Percentiles rank a stretch among this genome's conserved stretches.
Evolutionary conservation across 2,329 filamentous ascomycete species (phyloP).

Genomic region (Pseudogymnoascus sp.): DNA sequence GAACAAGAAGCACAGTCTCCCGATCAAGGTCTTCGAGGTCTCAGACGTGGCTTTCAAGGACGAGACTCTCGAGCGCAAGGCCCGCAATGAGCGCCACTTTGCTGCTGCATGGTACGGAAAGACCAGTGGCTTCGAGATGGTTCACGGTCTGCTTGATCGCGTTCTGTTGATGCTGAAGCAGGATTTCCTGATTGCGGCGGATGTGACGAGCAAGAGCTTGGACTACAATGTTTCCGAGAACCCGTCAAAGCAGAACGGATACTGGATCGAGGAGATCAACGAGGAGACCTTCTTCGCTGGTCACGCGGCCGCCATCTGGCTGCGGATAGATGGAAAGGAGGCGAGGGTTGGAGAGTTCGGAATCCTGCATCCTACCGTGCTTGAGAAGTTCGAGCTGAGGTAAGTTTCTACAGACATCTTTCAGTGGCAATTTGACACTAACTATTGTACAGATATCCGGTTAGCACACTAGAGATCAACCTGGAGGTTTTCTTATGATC

Average conservation of each 20-base stretch:
- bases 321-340: conserved; percentile 67
- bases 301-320: conserved; percentile 76
- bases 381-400: conserved; percentile 89
- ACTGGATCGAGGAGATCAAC: conserved; percentile 91
- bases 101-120: conserved; percentile 95
- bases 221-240: conserved; percentile 48
- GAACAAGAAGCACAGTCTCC: conserved; percentile 81
- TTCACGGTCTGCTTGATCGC: conserved; percentile 88
- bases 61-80: conserved; percentile 69
- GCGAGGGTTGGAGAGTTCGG: conserved; percentile 81
- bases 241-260: conserved; percentile 58
- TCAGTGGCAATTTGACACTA: conserved; percentile 10
- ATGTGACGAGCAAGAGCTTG: conserved; percentile 43
- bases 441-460: conserved; percentile 59
- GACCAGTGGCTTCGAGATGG: conserved; percentile 87
- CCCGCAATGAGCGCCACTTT: conserved; percentile 88
- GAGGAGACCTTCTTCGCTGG: conserved; percentile 88
- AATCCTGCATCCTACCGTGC: conserved; percentile 83
- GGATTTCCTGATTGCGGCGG: conserved; percentile 69
- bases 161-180: conserved; percentile 86
- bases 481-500: conserved; percentile 77
- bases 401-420: conserved; percentile 34
- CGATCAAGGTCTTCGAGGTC: conserved; percentile 88
- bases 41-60: conserved; percentile 92
- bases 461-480: conserved; percentile 91